Percentiles rank a stretch among this genome's conserved stretches.
Evolutionary conservation across 768 basidiomycete species (phyloP).

Genomic region (Trametes punicea): DNA sequence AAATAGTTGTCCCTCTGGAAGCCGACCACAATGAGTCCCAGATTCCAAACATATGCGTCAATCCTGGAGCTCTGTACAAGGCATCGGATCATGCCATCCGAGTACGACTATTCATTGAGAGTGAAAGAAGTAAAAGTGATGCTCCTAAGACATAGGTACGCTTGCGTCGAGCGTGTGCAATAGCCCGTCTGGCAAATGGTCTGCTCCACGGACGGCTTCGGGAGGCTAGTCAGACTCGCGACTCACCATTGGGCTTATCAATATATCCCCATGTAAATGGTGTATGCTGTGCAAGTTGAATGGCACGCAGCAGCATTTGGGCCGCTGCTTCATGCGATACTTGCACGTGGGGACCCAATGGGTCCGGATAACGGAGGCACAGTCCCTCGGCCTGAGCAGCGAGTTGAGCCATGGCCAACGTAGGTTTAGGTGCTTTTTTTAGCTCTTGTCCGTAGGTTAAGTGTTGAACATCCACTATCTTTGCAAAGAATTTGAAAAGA

Average conservation of each 20-base stretch:
- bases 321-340: conserved; percentile 56
- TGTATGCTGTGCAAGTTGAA: conserved; percentile 48
- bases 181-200: background rate
- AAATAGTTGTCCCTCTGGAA: conserved; percentile 58
- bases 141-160: no score
- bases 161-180: background rate
- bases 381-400: conserved; percentile 53
- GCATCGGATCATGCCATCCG: background rate
- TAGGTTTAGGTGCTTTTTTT: background rate
- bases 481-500: no score
- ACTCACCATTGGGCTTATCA: conserved; percentile 71
- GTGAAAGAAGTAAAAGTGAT: no score
- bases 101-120: no score
- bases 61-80: background rate
- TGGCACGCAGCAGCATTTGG: conserved; percentile 59
- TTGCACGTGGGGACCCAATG: conserved; percentile 52
- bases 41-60: background rate
- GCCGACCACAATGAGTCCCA: background rate
- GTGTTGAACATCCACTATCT: no score
- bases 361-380: conserved; percentile 71
- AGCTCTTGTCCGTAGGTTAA: no score
- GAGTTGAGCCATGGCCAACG: conserved; percentile 31
- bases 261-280: conserved; percentile 75
- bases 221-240: background rate
- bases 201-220: no score